Percentiles rank a stretch among this genome's conserved stretches.
phyloP scores from a whole-genome alignment of 176 grass and related monocot genomes.

The Musa acuminata region DNA sequence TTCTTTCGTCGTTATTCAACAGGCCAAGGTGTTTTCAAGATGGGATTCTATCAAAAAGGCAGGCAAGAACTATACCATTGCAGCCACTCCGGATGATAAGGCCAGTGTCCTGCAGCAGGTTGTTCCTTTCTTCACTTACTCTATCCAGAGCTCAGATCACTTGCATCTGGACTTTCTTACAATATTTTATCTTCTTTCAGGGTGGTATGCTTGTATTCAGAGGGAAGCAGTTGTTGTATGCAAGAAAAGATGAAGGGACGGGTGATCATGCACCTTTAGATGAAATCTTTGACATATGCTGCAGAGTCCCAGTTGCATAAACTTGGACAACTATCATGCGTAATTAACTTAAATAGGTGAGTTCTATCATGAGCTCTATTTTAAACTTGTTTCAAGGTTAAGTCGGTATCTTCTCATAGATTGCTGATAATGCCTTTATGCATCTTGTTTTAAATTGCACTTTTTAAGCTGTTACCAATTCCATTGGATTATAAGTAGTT shows the following conservation, averaged over 20 bases:
- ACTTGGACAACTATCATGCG: not conserved
- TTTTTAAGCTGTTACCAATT: too few relatives aligned
- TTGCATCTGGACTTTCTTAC: not conserved
- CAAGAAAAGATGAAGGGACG: conserved; percentile 85
- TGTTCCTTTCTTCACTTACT: not conserved
- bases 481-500: too few relatives aligned
- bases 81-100: conserved; percentile 69
- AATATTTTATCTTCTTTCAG: conserved; percentile 30
- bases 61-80: conserved; percentile 65
- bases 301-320: conserved; percentile 37
- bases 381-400: too few relatives aligned
- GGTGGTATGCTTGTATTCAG: conserved; percentile 93
- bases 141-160: not conserved
- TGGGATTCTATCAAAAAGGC: conserved; percentile 76
- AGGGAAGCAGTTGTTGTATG: conserved; percentile 67
- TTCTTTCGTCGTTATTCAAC: not conserved
- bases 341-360: not conserved
- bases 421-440: too few relatives aligned
- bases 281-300: conserved; percentile 48
- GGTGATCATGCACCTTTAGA: conserved; percentile 72
- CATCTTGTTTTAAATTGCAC: too few relatives aligned
- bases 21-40: conserved; percentile 63
- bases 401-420: too few relatives aligned
- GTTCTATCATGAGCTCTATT: not conserved
- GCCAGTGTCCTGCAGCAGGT: conserved; percentile 82